phyloP scores from a whole-genome alignment of 1,284 basidiomycete species.

The Ganoderma resinaceum region DNA sequence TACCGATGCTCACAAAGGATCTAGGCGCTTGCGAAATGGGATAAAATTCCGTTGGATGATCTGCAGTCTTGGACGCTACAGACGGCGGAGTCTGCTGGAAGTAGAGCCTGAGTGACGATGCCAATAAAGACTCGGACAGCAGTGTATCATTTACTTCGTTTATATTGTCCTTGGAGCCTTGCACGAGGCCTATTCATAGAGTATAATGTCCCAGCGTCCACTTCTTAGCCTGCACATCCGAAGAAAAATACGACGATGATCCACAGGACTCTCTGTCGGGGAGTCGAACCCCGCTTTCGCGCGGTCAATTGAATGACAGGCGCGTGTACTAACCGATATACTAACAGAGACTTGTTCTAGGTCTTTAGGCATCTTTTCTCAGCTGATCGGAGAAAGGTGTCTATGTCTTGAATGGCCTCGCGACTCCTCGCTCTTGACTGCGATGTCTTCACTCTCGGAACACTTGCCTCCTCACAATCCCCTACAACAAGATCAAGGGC shows the following conservation, averaged over 20 bases:
- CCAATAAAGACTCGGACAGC: not conserved
- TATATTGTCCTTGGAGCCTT: not conserved
- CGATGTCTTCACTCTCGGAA: not conserved
- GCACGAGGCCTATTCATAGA: no score
- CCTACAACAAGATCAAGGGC: not conserved
- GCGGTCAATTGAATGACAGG: constrained; percentile 29
- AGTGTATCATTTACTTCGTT: not conserved
- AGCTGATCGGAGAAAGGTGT: no score
- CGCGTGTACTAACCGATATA: constrained; percentile 19
- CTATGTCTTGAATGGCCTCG: no score
- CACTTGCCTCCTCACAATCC: not conserved
- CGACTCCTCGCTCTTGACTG: not conserved
- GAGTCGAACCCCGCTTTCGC: constrained; percentile 52
- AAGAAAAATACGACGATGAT: no score
- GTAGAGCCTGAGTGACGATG: constrained; percentile 17
- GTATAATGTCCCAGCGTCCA: not conserved
- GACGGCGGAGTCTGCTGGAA: constrained; percentile 51
- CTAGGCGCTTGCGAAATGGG: constrained; percentile 62
- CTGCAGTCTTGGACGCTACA: constrained; percentile 69
- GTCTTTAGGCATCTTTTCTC: no score
- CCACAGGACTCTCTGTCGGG: constrained; percentile 43
- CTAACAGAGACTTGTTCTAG: constrained; percentile 8
- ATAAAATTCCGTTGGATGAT: constrained; percentile 62
- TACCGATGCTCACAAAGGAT: not conserved
- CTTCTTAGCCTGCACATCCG: no score